phyloP scores from a whole-genome alignment of 768 basidiomycete genomes.

The Trametes cinnabarina region DNA sequence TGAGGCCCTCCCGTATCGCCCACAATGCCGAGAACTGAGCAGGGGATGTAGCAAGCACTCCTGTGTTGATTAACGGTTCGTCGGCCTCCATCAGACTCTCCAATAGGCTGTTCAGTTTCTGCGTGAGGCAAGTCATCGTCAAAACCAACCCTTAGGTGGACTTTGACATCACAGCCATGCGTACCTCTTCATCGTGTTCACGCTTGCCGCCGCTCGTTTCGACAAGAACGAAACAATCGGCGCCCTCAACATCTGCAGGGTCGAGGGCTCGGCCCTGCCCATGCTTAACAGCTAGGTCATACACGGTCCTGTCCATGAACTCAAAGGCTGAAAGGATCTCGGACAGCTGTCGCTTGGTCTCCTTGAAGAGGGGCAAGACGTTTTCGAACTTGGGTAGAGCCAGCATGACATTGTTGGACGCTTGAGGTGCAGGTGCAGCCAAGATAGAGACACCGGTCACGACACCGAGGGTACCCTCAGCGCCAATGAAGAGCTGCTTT shows the following conservation, averaged over 20 bases:
- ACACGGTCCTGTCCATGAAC: slow-evolving; percentile 86
- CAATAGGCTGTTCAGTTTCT: slow-evolving; percentile 86
- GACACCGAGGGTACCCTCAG: slow-evolving; percentile 94
- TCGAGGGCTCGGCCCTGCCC: slow-evolving; percentile 76
- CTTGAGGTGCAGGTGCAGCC: slow-evolving; percentile 77
- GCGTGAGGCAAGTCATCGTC: slow-evolving; percentile 1
- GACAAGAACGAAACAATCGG: slow-evolving; percentile 86
- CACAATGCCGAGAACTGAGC: slow-evolving; percentile 88
- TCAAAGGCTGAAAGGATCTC: slow-evolving; percentile 98
- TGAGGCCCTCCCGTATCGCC: slow-evolving; percentile 87
- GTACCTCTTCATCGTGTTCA: slow-evolving; percentile 91
- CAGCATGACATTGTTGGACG: slow-evolving; percentile 89
- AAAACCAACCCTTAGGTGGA: background rate
- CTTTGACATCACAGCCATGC: background rate
- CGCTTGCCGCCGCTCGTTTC: slow-evolving; percentile 93
- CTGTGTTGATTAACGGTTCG: slow-evolving; percentile 77
- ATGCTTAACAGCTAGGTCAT: slow-evolving; percentile 80
- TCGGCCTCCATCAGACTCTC: slow-evolving; percentile 75
- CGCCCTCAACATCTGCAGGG: slow-evolving; percentile 70
- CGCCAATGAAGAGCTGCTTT: slow-evolving; percentile 97
- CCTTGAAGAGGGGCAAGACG: slow-evolving; percentile 81
- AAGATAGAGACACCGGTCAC: slow-evolving; percentile 95
- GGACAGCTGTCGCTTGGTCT: slow-evolving; percentile 77
- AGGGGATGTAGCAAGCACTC: slow-evolving; percentile 87
- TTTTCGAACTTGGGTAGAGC: slow-evolving; percentile 85